phyloP scores from a whole-genome alignment of 2,329 filamentous ascomycete species.

The Pyricularia sp. region DNA sequence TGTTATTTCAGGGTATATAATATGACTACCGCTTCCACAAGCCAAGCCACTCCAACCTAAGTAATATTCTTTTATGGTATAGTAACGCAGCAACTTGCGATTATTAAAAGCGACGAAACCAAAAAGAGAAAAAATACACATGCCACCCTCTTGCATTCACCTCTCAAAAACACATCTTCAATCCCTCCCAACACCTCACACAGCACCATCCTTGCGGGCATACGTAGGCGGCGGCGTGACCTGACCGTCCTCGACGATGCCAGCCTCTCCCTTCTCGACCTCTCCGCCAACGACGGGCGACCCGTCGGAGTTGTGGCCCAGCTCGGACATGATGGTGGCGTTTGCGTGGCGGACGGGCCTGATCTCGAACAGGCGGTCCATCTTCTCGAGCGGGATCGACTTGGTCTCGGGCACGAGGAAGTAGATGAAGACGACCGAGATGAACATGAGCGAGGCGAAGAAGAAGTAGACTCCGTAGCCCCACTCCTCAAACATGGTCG shows the following conservation, averaged over 20 bases:
- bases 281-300: neutral
- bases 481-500: conserved; percentile 44
- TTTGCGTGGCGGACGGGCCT: conserved; percentile 36
- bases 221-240: neutral
- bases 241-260: neutral
- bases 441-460: conserved; percentile 54
- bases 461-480: conserved; percentile 60
- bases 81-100: neutral
- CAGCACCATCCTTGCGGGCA: neutral
- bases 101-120: neutral
- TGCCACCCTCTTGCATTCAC: neutral
- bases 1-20: neutral
- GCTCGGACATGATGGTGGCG: conserved; percentile 31
- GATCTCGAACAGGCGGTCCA: conserved; percentile 51
- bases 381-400: conserved; percentile 52
- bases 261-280: neutral
- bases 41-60: neutral
- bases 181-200: neutral
- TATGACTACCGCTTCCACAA: neutral
- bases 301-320: conserved; percentile 12
- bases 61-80: neutral
- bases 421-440: conserved; percentile 48
- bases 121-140: neutral
- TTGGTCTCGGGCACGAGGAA: conserved; percentile 60
- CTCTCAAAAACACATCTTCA: neutral